Base-by-base conservation (phyloP, 306 rosid genomes). In the Dryas drummondii region DNA sequence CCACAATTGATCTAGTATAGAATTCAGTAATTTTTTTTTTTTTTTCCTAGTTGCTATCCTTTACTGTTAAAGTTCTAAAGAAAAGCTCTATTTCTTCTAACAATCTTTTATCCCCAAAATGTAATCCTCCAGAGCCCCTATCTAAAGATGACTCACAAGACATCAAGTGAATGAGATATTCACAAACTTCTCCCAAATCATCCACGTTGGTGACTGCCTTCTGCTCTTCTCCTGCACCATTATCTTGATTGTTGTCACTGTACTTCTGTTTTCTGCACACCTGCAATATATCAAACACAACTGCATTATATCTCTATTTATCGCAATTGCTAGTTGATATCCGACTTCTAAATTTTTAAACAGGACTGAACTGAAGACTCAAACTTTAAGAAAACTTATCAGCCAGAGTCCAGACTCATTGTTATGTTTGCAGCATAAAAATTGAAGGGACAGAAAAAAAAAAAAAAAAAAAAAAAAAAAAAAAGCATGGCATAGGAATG, bases 61-160 rank as follows among this genome's bases (percentile, higher is more conserved):
- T 80, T 72, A 53, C 84, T 52, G 83, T 75, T 78, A 82, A 81
- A 66, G 87, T 72, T 72, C 83, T 89, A 12, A 84, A 87, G 88
- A 86, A 83, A 76, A 76, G 69, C 78, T 91, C 94, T 60, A 87
- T 89, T 86, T 91, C 97, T 80, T 86, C 86, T 16, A 86, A 76
- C 72, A 88, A 79, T 61, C 76, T 80, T 62, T 60, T 80, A 65
- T 78, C 57, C 59, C 81, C 72, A 76, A 5, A 37, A 60, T 78
- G 79, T 53, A 66, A 80, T 60, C 86, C 87, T 71, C 70, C 47
- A 14, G 83, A 81, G 78, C 61, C 77, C 66, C 15, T 54, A 41
- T 78, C 85, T 79, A 61, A 49, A 82, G 45, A 68, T 60, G 87
- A 78, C 55, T 78, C 85, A 32, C 93, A 88, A 76, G 89, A 71